Conservation (phyloP, 1,284 basidiomycete genomes). For the Waitea zeae region DNA sequence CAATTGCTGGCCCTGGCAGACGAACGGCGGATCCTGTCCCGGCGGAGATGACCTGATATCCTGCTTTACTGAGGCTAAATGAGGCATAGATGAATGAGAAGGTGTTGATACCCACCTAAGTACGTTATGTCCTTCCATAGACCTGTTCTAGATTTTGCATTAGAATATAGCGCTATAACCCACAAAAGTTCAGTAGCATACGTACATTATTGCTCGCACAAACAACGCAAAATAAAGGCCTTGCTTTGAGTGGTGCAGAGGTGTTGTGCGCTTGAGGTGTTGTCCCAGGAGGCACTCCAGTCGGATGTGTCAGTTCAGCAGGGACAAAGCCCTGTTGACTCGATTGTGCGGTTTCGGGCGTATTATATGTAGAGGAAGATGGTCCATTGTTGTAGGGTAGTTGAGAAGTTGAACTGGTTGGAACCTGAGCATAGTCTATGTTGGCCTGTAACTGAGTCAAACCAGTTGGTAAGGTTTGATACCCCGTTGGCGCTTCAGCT, state of each 20-base stretch:
- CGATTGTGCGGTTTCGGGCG: too few species aligned
- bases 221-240: constrained; percentile 89
- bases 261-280: constrained; percentile 1
- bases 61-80: constrained; percentile 46
- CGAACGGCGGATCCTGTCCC: constrained; percentile 97
- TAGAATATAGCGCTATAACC: constrained; percentile 5
- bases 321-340: too few species aligned
- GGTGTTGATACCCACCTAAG: constrained; percentile 46
- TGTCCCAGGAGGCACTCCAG: background rate
- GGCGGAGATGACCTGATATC: constrained; percentile 82
- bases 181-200: too few species aligned
- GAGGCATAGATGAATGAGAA: background rate
- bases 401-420: too few species aligned
- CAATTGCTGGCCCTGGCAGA: constrained; percentile 88
- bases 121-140: constrained; percentile 96
- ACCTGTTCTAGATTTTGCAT: constrained; percentile 62
- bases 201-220: constrained; percentile 93
- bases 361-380: too few species aligned
- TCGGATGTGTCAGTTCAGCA: too few species aligned
- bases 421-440: too few species aligned
- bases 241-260: constrained; percentile 28
- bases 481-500: too few species aligned
- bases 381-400: too few species aligned
- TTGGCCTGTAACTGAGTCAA: too few species aligned
- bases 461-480: too few species aligned